Conservation (phyloP, 2,329 filamentous ascomycete species). For the Xylaria sp. region DNA sequence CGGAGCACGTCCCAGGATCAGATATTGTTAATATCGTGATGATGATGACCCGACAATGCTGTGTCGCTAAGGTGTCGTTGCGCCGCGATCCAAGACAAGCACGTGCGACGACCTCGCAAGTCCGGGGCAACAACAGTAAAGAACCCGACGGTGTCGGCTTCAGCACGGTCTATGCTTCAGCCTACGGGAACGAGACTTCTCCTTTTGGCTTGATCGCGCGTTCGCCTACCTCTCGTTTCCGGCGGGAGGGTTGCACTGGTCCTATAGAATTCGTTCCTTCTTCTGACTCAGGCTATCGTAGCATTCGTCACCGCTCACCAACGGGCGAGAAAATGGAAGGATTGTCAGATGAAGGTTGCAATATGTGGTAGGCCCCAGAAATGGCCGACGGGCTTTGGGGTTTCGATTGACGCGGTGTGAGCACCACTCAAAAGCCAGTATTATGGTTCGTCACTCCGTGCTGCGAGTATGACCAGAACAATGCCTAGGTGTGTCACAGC, state of each 20-base stretch:
- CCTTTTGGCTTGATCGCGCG: conserved; percentile 20
- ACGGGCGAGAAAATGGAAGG: conserved; percentile 11
- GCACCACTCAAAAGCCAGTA: conserved; percentile 11
- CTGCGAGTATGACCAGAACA: conserved; percentile 19
- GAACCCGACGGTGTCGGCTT: conserved; percentile 1
- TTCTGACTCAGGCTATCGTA: conserved; percentile 35
- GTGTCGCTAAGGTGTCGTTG: conserved; percentile 4
- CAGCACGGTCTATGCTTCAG: neutral
- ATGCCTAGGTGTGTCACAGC: neutral
- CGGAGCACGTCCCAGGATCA: neutral
- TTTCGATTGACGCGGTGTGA: conserved; percentile 18
- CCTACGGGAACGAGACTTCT: neutral
- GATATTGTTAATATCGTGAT: conserved; percentile 1
- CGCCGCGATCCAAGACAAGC: neutral
- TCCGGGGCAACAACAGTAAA: neutral
- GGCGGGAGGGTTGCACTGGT: conserved; percentile 15
- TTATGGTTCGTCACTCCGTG: conserved; percentile 20
- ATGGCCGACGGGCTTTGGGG: conserved; percentile 8
- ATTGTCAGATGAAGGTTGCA: conserved; percentile 29
- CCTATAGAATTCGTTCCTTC: conserved; percentile 25
- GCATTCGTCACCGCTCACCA: conserved; percentile 23
- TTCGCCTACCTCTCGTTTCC: conserved; percentile 6
- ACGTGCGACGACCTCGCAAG: neutral
- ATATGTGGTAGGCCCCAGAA: conserved; percentile 10
- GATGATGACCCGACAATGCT: neutral